Evolutionary conservation across 805 yeast species (phyloP), one percentile per base, ranked within the genome.

Genomic region (Candida dajiaensis): DNA sequence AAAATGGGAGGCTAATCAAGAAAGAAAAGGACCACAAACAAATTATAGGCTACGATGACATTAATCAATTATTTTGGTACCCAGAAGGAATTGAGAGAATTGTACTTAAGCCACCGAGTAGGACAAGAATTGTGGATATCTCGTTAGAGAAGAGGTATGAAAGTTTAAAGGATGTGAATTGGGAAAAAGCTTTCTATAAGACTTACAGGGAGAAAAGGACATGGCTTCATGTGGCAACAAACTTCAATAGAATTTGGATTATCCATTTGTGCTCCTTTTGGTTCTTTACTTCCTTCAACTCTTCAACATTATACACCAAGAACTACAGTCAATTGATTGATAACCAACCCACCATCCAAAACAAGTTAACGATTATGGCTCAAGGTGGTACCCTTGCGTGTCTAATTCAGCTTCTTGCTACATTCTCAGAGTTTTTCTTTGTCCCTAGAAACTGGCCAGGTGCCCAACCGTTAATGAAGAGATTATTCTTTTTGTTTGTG

Each of bases 51-150:
- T 89, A 89, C 62, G 97, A 89, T 66, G 97, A 89, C 63, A 78
- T 88, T 61, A 89, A 89, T 61, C 96, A 89, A 57, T 67, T 85
- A 16, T 89, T 89, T 59, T 89, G 97, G 97, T 84, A 85, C 54
- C 76, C 80, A 1, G 77, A 80, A 50, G 90, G 95, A 0, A 70
- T 89, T 35, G 79, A 79, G 50, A 71, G 77, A 44, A 69, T 89
- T n/a, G 63, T 64, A 2, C 59, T 83, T 26, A 59, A 65, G 9
- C 42, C 48, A 15, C 70, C 70, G 40, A 68, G 73, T 5, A 69
- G 69, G 37, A 63, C 62, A 5, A 64, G 65, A 39, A 60, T 86
- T 21, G 75, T 86, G 64, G 78, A 76, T 49, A 53, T 77, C 23
- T 73, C 76, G 2, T 67, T 78, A 0, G 55, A 65, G 5, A 76